phyloP scores from a whole-genome alignment of 352 stramenopile genomes.

The Globisporangium sylvaticum region DNA sequence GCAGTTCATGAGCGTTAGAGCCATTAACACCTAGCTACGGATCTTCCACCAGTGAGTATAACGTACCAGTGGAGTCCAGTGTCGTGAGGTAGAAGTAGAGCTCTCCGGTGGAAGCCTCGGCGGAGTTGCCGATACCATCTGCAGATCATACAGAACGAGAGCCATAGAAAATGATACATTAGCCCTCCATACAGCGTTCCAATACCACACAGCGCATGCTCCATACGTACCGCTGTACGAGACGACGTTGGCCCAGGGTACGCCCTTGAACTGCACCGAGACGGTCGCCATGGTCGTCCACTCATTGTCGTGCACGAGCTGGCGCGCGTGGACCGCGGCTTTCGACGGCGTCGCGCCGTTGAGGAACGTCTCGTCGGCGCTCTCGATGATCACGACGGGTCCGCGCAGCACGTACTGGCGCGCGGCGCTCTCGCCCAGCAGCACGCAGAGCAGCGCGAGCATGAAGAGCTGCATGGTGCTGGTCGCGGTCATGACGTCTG shows the following conservation, averaged over 20 bases:
- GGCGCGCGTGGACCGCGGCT: constrained; percentile 42
- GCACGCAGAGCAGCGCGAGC: constrained; percentile 4
- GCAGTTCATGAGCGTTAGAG: neutral
- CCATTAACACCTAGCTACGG: neutral
- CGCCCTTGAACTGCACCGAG: constrained; percentile 50
- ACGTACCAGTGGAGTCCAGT: constrained; percentile 42
- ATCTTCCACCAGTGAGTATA: neutral
- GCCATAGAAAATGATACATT: neutral
- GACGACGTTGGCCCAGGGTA: constrained; percentile 49
- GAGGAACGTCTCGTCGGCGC: neutral
- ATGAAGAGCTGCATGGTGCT: constrained; percentile 15
- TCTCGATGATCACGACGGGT: constrained; percentile 6
- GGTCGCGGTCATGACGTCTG: constrained; percentile 1
- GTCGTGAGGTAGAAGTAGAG: constrained; percentile 71
- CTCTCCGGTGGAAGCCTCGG: constrained; percentile 49
- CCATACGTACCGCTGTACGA: constrained; percentile 56
- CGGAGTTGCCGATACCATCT: constrained; percentile 54
- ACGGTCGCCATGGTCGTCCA: constrained; percentile 66
- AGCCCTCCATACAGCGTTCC: neutral
- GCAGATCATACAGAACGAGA: neutral
- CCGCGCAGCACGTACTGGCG: constrained; percentile 8
- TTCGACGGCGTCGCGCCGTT: constrained; percentile 8
- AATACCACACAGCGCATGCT: neutral
- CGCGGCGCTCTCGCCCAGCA: constrained; percentile 9
- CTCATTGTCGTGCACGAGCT: constrained; percentile 60